A percentile compares a stretch with the other conserved stretches of the same genome.
phyloP scores from a whole-genome alignment of 1,284 basidiomycete genomes.

The Leccinum griseonigrum region DNA sequence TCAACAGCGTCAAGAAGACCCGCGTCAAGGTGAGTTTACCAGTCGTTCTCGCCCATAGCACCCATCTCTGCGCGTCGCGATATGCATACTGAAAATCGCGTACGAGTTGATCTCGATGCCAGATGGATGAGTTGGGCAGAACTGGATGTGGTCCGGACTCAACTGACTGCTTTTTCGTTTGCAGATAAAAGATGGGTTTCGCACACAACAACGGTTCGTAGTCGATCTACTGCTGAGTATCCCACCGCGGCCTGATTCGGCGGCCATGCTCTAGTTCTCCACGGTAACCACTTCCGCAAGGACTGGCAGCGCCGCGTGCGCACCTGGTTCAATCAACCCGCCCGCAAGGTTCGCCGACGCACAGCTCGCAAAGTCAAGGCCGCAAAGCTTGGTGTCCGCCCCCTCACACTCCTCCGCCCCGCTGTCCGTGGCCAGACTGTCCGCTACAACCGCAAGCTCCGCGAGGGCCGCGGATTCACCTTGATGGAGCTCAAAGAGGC shows the following conservation, averaged over 20 bases:
- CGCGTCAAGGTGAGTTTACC: conserved; percentile 31
- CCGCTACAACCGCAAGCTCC: conserved; percentile 98
- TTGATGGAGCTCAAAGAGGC: conserved; percentile 95
- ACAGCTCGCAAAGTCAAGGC: conserved; percentile 93
- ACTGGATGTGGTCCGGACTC: conserved; percentile 34
- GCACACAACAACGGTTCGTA: conserved; percentile 75
- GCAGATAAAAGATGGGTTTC: conserved; percentile 68
- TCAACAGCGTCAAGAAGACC: conserved; percentile 32
- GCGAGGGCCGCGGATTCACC: conserved; percentile 97
- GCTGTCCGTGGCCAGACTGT: conserved; percentile 97
- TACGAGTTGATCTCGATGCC: background rate
- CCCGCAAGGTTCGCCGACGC: conserved; percentile 95
- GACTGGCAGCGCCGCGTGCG: conserved; percentile 95
- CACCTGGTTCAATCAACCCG: conserved; percentile 99
- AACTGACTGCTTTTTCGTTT: conserved; percentile 16
- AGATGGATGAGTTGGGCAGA: conserved; percentile 24
- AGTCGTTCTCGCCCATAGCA: conserved; percentile 5
- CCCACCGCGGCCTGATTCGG: conserved; percentile 13
- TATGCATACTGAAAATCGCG: background rate
- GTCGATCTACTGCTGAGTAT: background rate
- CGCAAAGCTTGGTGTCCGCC: conserved; percentile 88
- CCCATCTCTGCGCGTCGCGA: background rate
- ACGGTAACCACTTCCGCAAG: conserved; percentile 97
- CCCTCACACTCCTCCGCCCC: conserved; percentile 90
- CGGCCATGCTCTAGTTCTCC: conserved; percentile 60